phyloP scores from a whole-genome alignment of 2,329 filamentous ascomycete genomes.

The Monilinia vaccinii-corymbosi region DNA sequence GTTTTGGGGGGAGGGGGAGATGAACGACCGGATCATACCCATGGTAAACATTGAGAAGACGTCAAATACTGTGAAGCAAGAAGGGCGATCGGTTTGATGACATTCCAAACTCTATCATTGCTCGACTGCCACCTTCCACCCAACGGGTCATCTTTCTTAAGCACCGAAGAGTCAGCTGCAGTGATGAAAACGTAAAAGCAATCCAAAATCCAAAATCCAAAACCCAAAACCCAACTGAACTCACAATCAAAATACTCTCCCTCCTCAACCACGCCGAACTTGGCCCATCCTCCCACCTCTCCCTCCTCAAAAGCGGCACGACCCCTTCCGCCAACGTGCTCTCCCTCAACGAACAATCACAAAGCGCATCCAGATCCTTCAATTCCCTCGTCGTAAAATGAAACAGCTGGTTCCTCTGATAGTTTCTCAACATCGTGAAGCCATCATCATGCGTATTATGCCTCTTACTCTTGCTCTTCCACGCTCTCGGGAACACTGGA shows the following conservation, averaged over 20 bases:
- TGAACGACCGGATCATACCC: not conserved
- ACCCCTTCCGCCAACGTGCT: not conserved
- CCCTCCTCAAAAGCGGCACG: not conserved
- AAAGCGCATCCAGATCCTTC: not conserved
- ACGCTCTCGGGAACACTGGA: not conserved
- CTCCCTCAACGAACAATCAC: not conserved
- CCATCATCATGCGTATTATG: not conserved
- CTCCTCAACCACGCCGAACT: not conserved
- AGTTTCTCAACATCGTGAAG: not conserved
- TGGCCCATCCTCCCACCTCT: not conserved
- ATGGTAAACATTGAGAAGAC: not conserved
- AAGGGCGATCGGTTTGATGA: not conserved
- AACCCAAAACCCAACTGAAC: not conserved
- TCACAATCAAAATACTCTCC: not conserved
- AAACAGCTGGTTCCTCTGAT: not conserved
- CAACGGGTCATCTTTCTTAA: not conserved
- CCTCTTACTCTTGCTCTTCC: too few relatives aligned
- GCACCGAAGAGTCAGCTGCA: not conserved
- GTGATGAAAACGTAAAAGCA: not conserved
- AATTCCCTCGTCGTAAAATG: not conserved
- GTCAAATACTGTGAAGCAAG: not conserved
- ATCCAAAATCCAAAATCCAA: not conserved
- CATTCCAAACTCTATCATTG: not conserved
- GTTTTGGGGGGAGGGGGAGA: too few relatives aligned
- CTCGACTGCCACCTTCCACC: slow-evolving; percentile 4